These are phyloP conservation scores for Penicillium frequentans DNA, from an alignment of 2,329 filamentous ascomycete species.

Conservation along the genomic window DNA sequence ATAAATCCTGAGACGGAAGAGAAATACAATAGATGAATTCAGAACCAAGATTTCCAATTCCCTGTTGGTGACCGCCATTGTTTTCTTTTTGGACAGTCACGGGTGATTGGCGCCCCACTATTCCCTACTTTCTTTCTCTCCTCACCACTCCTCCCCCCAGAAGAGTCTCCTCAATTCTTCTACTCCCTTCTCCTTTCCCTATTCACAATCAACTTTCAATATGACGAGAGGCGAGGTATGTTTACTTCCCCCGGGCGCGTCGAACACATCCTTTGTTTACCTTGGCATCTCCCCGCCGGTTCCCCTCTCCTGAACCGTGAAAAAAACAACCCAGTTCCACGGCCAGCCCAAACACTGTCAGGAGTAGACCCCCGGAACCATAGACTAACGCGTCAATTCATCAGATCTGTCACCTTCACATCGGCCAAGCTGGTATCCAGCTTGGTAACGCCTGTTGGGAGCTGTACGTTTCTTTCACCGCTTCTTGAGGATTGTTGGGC, in stretches of 20 bases:
- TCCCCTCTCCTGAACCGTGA: conserved; percentile 18
- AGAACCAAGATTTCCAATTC: background rate
- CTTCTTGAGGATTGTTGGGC: conserved; percentile 20
- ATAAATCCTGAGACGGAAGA: background rate
- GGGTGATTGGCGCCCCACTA: background rate
- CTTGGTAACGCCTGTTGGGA: conserved; percentile 70
- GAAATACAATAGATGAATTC: background rate
- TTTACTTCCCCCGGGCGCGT: background rate
- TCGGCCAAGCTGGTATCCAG: conserved; percentile 68
- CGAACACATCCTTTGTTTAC: conserved; percentile 18
- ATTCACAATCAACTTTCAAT: conserved; percentile 10
- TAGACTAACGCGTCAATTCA: conserved; percentile 9
- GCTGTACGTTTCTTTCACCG: conserved; percentile 54
- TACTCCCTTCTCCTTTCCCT: background rate
- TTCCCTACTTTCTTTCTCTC: background rate
- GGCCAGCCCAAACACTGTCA: background rate
- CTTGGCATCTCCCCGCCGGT: conserved; percentile 8
- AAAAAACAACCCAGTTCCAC: conserved; percentile 2
- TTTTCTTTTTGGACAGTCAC: background rate
- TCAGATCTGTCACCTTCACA: conserved; percentile 66
- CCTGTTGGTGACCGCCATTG: background rate
- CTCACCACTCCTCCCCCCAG: background rate
- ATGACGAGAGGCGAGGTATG: conserved; percentile 40
- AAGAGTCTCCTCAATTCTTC: conserved; percentile 4
- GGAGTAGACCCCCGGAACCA: background rate